These are phyloP conservation scores for Pittosporum tobira DNA, from an alignment of 129 eudicot genomes.

Conservation along the genomic window DNA sequence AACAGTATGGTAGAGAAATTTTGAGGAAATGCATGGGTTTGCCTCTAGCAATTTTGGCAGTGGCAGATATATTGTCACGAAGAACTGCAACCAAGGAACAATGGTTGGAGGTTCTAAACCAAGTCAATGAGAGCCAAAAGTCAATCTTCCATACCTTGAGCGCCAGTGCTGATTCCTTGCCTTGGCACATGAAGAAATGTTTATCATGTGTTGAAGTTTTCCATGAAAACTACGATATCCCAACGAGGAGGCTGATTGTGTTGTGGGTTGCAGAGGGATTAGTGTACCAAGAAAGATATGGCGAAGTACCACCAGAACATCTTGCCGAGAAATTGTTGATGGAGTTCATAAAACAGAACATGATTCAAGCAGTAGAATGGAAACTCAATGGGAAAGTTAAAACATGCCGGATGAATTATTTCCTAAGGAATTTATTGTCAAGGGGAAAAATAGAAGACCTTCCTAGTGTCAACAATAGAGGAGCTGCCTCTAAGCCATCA, in stretches of 20 bases:
- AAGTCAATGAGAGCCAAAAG: neutral
- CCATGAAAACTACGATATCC: neutral
- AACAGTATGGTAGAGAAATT: neutral
- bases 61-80: neutral
- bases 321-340: neutral
- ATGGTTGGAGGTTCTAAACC: neutral
- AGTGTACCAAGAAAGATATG: neutral
- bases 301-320: neutral
- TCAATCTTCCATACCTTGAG: neutral
- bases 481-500: neutral
- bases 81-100: conserved; percentile 3
- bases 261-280: conserved; percentile 18
- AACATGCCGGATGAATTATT: neutral
- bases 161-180: neutral
- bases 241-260: conserved; percentile 7
- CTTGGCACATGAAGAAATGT: neutral
- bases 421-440: neutral
- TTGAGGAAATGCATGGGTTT: neutral
- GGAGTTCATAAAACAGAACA: neutral
- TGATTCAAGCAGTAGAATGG: conserved; percentile 13
- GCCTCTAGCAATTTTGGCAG: neutral
- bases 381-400: conserved; percentile 9
- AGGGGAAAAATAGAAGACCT: neutral
- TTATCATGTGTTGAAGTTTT: neutral
- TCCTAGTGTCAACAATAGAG: neutral